Base-by-base conservation (phyloP, 2,329 filamentous ascomycete species). In the Neopestalotiopsis clavispora region DNA sequence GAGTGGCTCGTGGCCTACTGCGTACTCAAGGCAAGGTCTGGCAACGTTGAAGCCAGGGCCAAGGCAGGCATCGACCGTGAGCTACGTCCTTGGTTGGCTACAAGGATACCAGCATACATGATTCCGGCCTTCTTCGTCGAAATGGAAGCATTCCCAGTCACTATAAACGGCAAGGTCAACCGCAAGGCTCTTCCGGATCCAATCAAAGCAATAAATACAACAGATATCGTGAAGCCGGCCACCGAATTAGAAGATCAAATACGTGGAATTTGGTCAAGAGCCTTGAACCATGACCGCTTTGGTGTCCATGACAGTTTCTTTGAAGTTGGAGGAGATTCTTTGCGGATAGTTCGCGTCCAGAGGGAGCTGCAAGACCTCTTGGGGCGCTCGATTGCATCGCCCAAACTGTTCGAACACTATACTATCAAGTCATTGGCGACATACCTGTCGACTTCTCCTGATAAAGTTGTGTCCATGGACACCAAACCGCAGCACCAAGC, bases 1-100 rank as follows among this genome's bases (percentile, higher is more conserved):
- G 75, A 76, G 30, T 71, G 75, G 20, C 58, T 79, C 17, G 73
- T 76, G 13, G 77, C 77, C n/a, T 79, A 78, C 68, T 78, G 72
- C 62, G 68, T 75, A 64, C 61, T 49, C 40, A 65, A 68, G 9
- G 59, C 34, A 20, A 62, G 65, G 12, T 38, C 64, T 30, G 28
- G 59, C 17, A 65, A 59, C 12, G 66, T 32, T 42, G 38, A 20
- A 38, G 34, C 40, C 30, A 65, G 62, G 10, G 28, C n/a, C 45
- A 63, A 59, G 34, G 30, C 34, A 67, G 30, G 65, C 23, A 52
- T 74, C 28, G 68, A 66, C 59, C 64, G 45, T 23, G 10, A 72
- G 4, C 65, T 77, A 17, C 75, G 75, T 17, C 68, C 70, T 60
- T 77, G 74, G 74, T 65, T 78, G 57, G 67, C 71, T 7, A 62